These are phyloP conservation scores for Debaryomyces maramus DNA, from an alignment of 805 yeast genomes.

Conservation along the genomic window DNA sequence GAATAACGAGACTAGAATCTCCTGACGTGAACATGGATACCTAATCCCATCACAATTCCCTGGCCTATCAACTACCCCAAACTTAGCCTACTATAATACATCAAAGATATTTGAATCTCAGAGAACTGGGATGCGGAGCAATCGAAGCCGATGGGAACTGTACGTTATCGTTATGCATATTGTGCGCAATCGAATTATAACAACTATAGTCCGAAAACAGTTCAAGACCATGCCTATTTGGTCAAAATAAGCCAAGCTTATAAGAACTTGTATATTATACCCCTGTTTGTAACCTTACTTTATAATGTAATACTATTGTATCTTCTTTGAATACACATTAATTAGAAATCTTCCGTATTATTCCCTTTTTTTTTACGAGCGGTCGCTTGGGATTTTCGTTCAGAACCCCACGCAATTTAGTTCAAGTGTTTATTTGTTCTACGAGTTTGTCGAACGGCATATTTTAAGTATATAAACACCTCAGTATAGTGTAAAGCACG, in stretches of 20 bases:
- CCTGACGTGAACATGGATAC: not conserved
- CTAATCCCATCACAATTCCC: not conserved
- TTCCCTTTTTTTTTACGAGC: not conserved
- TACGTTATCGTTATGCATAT: no score
- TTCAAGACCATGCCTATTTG: not conserved
- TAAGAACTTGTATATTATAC: not conserved
- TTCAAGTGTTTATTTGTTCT: not conserved
- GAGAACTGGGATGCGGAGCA: no score
- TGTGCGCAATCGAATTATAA: no score
- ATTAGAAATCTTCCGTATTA: no score
- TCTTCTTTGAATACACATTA: not conserved
- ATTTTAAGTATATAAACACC: no score
- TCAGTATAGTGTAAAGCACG: no score
- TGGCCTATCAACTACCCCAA: not conserved
- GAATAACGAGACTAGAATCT: slow-evolving; percentile 19
- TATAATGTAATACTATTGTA: not conserved
- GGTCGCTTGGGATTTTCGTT: not conserved
- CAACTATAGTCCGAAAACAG: not conserved
- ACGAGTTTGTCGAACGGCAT: no score
- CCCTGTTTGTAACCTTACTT: not conserved
- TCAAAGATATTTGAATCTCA: no score
- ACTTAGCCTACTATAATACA: no score
- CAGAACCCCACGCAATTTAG: not conserved
- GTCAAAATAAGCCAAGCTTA: not conserved
- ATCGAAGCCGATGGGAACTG: no score